Evolutionary conservation across 805 yeast species (phyloP), one percentile per base, ranked within the genome.

Genomic region (Candida boidinii): DNA sequence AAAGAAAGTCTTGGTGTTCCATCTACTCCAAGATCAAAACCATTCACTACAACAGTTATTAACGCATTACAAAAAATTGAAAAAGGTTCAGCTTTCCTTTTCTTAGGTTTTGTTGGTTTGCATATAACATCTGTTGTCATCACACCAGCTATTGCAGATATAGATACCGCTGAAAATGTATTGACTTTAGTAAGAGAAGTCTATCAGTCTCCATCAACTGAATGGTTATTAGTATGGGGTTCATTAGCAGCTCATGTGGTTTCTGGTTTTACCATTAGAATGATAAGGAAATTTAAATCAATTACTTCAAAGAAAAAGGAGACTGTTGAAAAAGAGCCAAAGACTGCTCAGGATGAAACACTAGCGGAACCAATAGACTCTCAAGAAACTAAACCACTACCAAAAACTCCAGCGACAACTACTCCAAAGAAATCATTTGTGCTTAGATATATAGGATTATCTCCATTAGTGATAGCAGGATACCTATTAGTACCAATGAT

Each of bases 381-480:
- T n/a, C n/a, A n/a, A n/a, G n/a, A n/a, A n/a, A n/a, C n/a, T n/a
- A n/a, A n/a, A n/a, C n/a, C n/a, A n/a, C n/a, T n/a, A n/a, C n/a
- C n/a, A n/a, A n/a, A n/a, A n/a, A n/a, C n/a, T n/a, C n/a, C n/a
- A n/a, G n/a, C n/a, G n/a, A n/a, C n/a, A n/a, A n/a, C n/a, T n/a
- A n/a, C n/a, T n/a, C n/a, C n/a, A n/a, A n/a, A n/a, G n/a, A n/a
- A 56, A 37, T 66, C 78, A 5, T 49, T 63, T 35, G 60, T 69
- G 4, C 62, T 64, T 13, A 54, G 61, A 30, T 46, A 44, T 23
- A 46, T 70, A 9, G 79, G 79, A 0, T 39, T 70, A 5, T 56
- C 81, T 2, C 85, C 86, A 3, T 51, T 76, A 15, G 62, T 72
- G 17, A 65, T 77, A 33, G 61, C 79, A 3, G 92, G 92, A 0